Conservation (phyloP, 345 rosid species). For the Aquilaria malaccensis region DNA sequence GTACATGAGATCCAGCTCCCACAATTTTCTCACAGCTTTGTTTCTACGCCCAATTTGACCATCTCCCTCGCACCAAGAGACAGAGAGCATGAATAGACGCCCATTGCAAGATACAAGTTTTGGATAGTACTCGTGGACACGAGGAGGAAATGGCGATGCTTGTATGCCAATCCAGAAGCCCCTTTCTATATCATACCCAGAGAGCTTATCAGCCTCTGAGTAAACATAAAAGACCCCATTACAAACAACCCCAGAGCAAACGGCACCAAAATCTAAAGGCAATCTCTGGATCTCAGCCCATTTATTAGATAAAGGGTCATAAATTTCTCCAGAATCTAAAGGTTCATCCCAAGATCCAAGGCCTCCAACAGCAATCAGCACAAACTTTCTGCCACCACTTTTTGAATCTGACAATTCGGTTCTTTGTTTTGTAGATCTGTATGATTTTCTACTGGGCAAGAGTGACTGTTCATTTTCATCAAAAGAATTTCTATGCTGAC, state of each 20-base stretch:
- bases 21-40: slow-evolving; percentile 90
- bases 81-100: slow-evolving; percentile 79
- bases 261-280: slow-evolving; percentile 69
- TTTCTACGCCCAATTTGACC: slow-evolving; percentile 92
- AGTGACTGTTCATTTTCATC: slow-evolving; percentile 43
- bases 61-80: slow-evolving; percentile 98
- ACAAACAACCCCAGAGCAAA: slow-evolving; percentile 71
- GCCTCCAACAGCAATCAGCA: slow-evolving; percentile 78
- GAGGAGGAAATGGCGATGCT: slow-evolving; percentile 77
- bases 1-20: slow-evolving; percentile 91
- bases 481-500: slow-evolving; percentile 47
- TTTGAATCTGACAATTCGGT: slow-evolving; percentile 28
- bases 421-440: slow-evolving; percentile 49
- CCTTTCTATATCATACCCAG: slow-evolving; percentile 82
- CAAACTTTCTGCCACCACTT: slow-evolving; percentile 47
- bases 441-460: slow-evolving; percentile 35
- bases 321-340: slow-evolving; percentile 90
- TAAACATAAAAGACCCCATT: slow-evolving; percentile 82
- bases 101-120: slow-evolving; percentile 75
- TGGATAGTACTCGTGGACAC: slow-evolving; percentile 88
- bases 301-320: slow-evolving; percentile 71
- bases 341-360: slow-evolving; percentile 82
- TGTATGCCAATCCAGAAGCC: slow-evolving; percentile 88
- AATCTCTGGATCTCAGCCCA: slow-evolving; percentile 84
- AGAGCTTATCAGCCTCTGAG: slow-evolving; percentile 84